Evolutionary conservation across 2,329 filamentous ascomycete species (phyloP).

Genomic region (Drechslerella coelobrocha): DNA sequence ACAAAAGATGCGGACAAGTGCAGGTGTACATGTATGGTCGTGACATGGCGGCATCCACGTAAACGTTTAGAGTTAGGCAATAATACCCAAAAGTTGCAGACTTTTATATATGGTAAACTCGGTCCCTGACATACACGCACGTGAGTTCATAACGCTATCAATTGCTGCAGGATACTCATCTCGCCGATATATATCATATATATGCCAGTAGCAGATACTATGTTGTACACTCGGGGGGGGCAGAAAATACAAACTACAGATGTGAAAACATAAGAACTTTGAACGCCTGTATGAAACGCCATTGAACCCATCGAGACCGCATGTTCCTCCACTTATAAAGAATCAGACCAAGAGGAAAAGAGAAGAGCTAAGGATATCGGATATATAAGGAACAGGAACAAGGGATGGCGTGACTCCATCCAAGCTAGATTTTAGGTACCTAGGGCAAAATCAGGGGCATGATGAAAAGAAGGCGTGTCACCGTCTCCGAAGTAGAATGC

Average conservation of each 20-base stretch:
- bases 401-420: background rate
- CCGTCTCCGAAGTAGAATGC: slow-evolving; percentile 37
- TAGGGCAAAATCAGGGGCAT: background rate
- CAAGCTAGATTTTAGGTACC: background rate
- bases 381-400: slow-evolving; percentile 15
- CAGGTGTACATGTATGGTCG: too few species aligned
- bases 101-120: background rate
- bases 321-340: slow-evolving; percentile 18
- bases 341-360: background rate
- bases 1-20: too few species aligned
- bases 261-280: background rate
- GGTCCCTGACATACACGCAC: background rate
- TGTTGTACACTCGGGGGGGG: slow-evolving; percentile 23
- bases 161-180: too few species aligned
- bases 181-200: background rate
- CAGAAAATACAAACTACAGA: background rate
- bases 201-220: slow-evolving; percentile 3
- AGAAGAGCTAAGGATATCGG: slow-evolving; percentile 16
- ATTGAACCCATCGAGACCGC: slow-evolving; percentile 1
- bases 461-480: background rate
- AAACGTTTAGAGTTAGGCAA: background rate
- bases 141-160: too few species aligned
- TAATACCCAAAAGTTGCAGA: background rate
- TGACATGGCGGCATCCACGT: background rate
- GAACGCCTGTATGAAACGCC: slow-evolving; percentile 47